Base-by-base conservation (phyloP, 805 yeast genomes). In the Phaffomyces opuntiae region DNA sequence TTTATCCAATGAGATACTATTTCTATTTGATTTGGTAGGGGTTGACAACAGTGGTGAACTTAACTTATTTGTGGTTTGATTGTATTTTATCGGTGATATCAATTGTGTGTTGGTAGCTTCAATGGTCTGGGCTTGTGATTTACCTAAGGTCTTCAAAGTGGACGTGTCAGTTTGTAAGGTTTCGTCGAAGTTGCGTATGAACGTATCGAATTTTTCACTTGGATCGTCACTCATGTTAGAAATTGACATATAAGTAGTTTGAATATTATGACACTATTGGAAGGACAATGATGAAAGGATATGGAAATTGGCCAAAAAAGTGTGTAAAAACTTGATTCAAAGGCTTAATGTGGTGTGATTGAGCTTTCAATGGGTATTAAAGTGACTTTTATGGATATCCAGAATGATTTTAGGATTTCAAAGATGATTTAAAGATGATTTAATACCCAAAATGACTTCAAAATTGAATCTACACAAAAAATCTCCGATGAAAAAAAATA, bases 161-260 rank as follows among this genome's bases (percentile, higher is more conserved):
- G 69, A 63, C 3, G 72, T 68, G 46, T 68, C 73, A 14, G 65
- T 56, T 36, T 64, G 49, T 34, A 66, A 43, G 25, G 53, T 56
- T 44, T 53, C 50, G 42, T 68, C 73, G 14, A 64, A 59, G 37
- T 61, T 60, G 44, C 62, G 60, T 19, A 68, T 65, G 49, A 68
- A 68, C 48, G 56, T 56, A 47, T 68, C 72, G 44, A 67, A 66
- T 46, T 61, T 60, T 44, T 57, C 55, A 35, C 36, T 27, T 17
- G 45, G 32, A 26, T 45, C 48, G 24, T 37, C 45, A 13, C 13
- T 29, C 12, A n/a, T 5, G 3, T 36, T 33, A 11, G 38, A 14
- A 7, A 7, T 8, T 25, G 43, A 33, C 43, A 40, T 40, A 13
- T 21, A 21, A 5, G 24, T 21, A 21, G 7, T 21, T 21, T 21